Base-by-base conservation (phyloP, 306 rosid species). In the Geum urbanum region DNA sequence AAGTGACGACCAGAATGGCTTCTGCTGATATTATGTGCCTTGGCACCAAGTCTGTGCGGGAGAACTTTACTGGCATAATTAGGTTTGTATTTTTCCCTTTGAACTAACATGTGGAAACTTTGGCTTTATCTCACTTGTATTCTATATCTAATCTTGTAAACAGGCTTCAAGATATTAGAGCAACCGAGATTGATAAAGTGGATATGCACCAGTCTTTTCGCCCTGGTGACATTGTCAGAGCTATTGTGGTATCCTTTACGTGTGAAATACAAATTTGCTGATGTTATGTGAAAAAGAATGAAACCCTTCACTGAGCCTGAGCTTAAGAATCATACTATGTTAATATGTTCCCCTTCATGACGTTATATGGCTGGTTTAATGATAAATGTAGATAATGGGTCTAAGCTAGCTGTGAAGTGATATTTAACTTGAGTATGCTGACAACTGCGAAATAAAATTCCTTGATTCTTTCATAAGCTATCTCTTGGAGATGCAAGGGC, bases 151-250 rank as follows among this genome's bases (percentile, higher is more conserved):
- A 56, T 13, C 56, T 48, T 57, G 52, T 3, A 55, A 44, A 54
- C 89, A 88, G 97, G 86, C 98, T 90, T 74, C 97, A 88, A 77
- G 98, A 94, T 77, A 96, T 94, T 59, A 86, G 97, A 78, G 96
- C 97, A 65, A 88, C 92, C 8, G 98, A 94, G 84, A 94, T 94
- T 40, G 98, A 94, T 72, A 94, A 90, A 85, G 98, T 94, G 67
- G 97, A 94, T 55, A 88, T 87, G 96, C 95, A 85, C 80, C 68
- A 64, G 45, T 88, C 96, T 69, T 94, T 85, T 67, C 83, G 61
- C 45, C 86, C 86, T 1, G 97, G 97, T 72, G 99, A 94, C 76
- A 84, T 91, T 52, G 84, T 94, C 60, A 83, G 73, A 80, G 97
- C 96, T 77, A 71, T 78, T 74, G 99, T 88, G 80, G 97, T 90